Conservation (phyloP, 75 land plant genomes). For the Chamaecyparis obtusa region DNA sequence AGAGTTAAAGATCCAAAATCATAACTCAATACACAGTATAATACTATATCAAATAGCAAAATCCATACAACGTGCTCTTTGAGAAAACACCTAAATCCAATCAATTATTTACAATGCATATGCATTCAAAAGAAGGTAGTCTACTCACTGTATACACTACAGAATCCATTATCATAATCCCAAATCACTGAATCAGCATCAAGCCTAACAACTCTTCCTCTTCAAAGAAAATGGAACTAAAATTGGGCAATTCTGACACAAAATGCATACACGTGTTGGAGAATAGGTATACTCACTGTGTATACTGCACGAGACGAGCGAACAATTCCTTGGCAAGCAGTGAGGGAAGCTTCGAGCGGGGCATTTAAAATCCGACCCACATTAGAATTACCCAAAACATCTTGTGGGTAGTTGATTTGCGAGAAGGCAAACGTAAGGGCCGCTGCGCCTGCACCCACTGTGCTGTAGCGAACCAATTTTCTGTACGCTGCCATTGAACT, state of each 20-base stretch:
- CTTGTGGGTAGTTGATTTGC: not conserved
- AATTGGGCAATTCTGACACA: too few species aligned
- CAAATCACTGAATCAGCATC: not conserved
- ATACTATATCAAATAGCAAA: too few species aligned
- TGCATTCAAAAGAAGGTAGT: not conserved
- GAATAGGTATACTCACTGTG: slow-evolving; percentile 20
- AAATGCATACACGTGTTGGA: not conserved
- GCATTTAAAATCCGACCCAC: not conserved
- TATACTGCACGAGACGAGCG: slow-evolving; percentile 54
- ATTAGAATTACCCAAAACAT: not conserved
- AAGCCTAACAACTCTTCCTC: not conserved
- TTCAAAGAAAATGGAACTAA: not conserved
- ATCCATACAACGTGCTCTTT: too few species aligned
- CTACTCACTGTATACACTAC: slow-evolving; percentile 37
- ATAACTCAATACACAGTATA: too few species aligned
- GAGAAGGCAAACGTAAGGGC: not conserved
- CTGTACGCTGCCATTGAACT: not conserved
- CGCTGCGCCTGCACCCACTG: not conserved
- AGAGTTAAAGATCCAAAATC: too few species aligned
- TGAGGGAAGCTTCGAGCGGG: not conserved
- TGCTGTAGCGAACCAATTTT: not conserved
- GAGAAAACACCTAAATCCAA: too few species aligned
- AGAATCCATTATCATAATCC: not conserved
- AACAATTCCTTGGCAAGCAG: slow-evolving; percentile 23
- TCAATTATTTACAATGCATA: not conserved